Evolutionary conservation across 2,329 filamentous ascomycete species (phyloP).

Genomic region (Clathrospora elynae): DNA sequence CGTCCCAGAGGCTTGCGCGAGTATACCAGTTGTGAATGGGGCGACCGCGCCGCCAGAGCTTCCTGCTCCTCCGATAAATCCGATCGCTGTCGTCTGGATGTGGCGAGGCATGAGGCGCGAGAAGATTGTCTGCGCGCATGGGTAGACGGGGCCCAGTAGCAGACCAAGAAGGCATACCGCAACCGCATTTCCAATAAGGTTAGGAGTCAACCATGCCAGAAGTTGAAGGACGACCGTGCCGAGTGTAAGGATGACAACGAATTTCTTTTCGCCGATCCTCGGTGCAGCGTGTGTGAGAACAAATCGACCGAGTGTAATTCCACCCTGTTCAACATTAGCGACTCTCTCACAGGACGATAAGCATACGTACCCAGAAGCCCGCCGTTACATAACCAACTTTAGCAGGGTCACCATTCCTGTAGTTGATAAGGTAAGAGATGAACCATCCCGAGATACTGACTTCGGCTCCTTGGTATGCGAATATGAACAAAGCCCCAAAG

Average conservation of each 20-base stretch:
- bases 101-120: slow-evolving; percentile 63
- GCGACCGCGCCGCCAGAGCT: slow-evolving; percentile 70
- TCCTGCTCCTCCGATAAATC: slow-evolving; percentile 71
- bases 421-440: slow-evolving; percentile 79
- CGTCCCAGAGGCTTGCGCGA: slow-evolving; percentile 66
- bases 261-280: slow-evolving; percentile 70
- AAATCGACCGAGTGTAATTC: slow-evolving; percentile 78
- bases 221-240: slow-evolving; percentile 71
- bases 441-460: slow-evolving; percentile 86
- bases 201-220: slow-evolving; percentile 79
- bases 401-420: slow-evolving; percentile 70
- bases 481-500: slow-evolving; percentile 79
- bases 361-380: slow-evolving; percentile 62
- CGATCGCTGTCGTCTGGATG: slow-evolving; percentile 67
- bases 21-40: slow-evolving; percentile 68
- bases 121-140: slow-evolving; percentile 70
- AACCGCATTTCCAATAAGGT: slow-evolving; percentile 62
- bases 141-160: slow-evolving; percentile 78
- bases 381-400: slow-evolving; percentile 80
- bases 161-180: slow-evolving; percentile 68
- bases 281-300: slow-evolving; percentile 69
- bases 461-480: slow-evolving; percentile 84
- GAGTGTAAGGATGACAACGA: slow-evolving; percentile 66
- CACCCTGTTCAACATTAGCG: slow-evolving; percentile 57
- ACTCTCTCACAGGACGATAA: not conserved